phyloP scores from a whole-genome alignment of 2,329 filamentous ascomycete species.

The Fusarium hainanense region DNA sequence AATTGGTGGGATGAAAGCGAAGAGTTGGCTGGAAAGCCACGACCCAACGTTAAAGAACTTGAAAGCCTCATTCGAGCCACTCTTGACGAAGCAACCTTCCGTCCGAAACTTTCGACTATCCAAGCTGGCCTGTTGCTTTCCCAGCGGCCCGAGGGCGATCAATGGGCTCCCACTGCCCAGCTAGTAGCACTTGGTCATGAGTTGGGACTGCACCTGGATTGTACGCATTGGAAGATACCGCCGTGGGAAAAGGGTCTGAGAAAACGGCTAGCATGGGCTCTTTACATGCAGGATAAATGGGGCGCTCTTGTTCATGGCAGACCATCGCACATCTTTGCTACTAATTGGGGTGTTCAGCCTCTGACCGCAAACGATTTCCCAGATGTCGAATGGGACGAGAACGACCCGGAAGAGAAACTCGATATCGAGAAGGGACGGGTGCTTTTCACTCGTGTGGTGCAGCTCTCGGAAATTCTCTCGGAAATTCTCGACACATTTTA shows the following conservation, averaged over 20 bases:
- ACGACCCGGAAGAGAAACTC: slow-evolving; percentile 68
- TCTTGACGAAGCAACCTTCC: slow-evolving; percentile 79
- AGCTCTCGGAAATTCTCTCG: slow-evolving; percentile 78
- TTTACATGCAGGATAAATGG: slow-evolving; percentile 97
- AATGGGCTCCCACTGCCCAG: slow-evolving; percentile 88
- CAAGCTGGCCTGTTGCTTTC: slow-evolving; percentile 81
- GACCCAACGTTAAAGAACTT: slow-evolving; percentile 77
- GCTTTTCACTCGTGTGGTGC: slow-evolving; percentile 80
- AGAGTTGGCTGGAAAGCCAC: slow-evolving; percentile 70
- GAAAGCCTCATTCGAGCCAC: slow-evolving; percentile 79
- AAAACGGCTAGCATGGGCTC: slow-evolving; percentile 87
- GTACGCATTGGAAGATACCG: slow-evolving; percentile 86
- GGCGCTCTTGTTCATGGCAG: slow-evolving; percentile 85
- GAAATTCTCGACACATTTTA: slow-evolving; percentile 88
- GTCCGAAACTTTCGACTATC: slow-evolving; percentile 83
- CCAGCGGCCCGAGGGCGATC: slow-evolving; percentile 79
- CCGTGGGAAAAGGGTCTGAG: slow-evolving; percentile 86
- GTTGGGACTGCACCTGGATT: slow-evolving; percentile 89
- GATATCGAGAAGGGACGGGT: slow-evolving; percentile 75
- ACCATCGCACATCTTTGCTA: slow-evolving; percentile 76
- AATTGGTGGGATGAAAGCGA: slow-evolving; percentile 87
- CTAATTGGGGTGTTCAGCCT: slow-evolving; percentile 80
- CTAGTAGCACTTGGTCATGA: slow-evolving; percentile 89
- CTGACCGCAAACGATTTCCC: slow-evolving; percentile 77
- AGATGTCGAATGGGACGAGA: slow-evolving; percentile 75